Percentiles rank a stretch among this genome's conserved stretches.
Conservation (phyloP, 257 asterid species). For the Petunia secreta region DNA sequence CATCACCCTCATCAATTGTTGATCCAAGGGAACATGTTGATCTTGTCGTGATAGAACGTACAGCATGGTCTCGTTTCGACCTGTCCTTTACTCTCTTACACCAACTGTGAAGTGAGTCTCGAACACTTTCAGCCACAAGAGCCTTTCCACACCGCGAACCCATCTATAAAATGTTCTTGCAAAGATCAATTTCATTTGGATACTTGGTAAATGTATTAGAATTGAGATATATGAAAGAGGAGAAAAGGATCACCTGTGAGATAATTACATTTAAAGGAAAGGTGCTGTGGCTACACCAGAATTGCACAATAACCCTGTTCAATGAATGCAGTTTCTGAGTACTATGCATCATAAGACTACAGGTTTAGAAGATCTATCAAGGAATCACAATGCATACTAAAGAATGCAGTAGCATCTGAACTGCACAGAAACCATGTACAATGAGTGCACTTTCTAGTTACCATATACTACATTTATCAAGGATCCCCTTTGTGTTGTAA, state of each 20-base stretch:
- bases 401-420: neutral
- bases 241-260: slow-evolving; percentile 51
- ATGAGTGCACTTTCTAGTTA: neutral
- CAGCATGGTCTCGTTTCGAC: slow-evolving; percentile 47
- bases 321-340: neutral
- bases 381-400: neutral
- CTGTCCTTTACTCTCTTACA: slow-evolving; percentile 81
- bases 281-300: slow-evolving; percentile 93
- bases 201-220: neutral
- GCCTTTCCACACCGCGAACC: slow-evolving; percentile 87
- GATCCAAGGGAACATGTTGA: slow-evolving; percentile 68
- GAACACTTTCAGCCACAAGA: slow-evolving; percentile 78
- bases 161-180: slow-evolving; percentile 48
- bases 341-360: neutral
- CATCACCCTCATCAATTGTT: slow-evolving; percentile 67
- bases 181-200: neutral
- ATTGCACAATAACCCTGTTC: slow-evolving; percentile 77
- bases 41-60: slow-evolving; percentile 70
- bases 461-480: neutral
- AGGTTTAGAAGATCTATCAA: neutral
- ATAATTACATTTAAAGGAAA: slow-evolving; percentile 76
- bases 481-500: neutral
- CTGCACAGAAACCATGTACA: neutral
- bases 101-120: slow-evolving; percentile 90
- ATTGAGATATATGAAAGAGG: slow-evolving; percentile 28